Evolutionary conservation across 2,329 filamentous ascomycete genomes (phyloP).

Genomic region (Colletotrichum noveboracense): DNA sequence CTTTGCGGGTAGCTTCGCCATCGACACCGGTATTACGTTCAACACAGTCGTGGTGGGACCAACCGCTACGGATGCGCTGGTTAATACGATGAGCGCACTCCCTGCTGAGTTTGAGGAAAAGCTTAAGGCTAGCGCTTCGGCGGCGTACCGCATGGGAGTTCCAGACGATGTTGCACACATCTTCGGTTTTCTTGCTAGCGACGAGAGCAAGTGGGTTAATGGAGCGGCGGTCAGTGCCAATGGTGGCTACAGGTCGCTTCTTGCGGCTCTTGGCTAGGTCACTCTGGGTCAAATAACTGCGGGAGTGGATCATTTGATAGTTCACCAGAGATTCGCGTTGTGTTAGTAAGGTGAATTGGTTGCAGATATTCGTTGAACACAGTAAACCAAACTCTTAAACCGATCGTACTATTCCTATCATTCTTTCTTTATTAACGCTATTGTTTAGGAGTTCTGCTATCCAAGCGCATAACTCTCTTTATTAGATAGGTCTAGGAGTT

Average conservation of each 20-base stretch:
- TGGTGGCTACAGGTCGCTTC: background rate
- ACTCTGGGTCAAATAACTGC: background rate
- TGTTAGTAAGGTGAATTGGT: fast-evolving
- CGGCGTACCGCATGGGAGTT: background rate
- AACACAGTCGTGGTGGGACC: conserved; percentile 36
- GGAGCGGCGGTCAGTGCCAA: conserved; percentile 1
- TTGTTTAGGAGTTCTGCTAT: too few species aligned
- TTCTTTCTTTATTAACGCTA: background rate
- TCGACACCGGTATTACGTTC: conserved; percentile 28
- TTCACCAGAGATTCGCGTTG: background rate
- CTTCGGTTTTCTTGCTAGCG: conserved; percentile 1
- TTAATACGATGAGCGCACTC: background rate
- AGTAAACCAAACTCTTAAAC: fast-evolving
- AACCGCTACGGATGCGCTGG: background rate
- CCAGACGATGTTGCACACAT: conserved; percentile 1
- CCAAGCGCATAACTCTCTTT: too few species aligned
- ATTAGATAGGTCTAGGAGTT: too few species aligned
- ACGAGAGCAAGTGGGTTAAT: conserved; percentile 1
- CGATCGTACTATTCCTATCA: fast-evolving
- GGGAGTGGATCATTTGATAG: background rate
- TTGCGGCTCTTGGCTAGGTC: background rate
- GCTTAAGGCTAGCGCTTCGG: background rate
- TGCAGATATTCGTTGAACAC: background rate
- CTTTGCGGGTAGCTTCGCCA: conserved; percentile 34
- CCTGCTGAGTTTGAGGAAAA: background rate